Base-by-base conservation (phyloP, 2,329 filamentous ascomycete species). In the Amphichorda felina region DNA sequence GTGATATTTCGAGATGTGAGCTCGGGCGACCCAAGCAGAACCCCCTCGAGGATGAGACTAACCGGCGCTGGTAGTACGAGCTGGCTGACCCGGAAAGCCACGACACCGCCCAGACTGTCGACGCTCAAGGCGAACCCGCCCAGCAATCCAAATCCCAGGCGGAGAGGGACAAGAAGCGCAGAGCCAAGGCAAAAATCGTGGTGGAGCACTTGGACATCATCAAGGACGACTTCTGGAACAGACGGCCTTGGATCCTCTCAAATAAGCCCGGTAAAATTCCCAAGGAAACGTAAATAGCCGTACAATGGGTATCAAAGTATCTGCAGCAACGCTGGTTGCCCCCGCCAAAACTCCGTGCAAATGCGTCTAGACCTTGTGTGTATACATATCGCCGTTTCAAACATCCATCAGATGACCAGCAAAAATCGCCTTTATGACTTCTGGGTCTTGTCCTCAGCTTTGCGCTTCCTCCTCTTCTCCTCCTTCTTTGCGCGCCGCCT, bases 191-290 rank as follows among this genome's bases (percentile, higher is more conserved):
- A 1, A 71, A 71, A 35, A 78, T 98, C 31, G 73, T 84, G 25
- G 69, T 93, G 26, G 79, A 88, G 51, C 87, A 96, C 63, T 61
- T 91, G 40, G 91, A 98, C 60, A 83, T 98, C 48, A 96, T 98
- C 59, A 87, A 82, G 48, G 85, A 96, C 56, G 82, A 85, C 4
- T 98, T 98, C 53, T 98, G 91, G 91, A 71, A 85, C 43, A 71
- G 70, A 48, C 70, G 88, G 51, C 87, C 88, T 2, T 96, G 88
- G 85, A 67, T 91, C 38, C 53, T 88, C 36, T 83, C 79, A 2
- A 80, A 81, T 43, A 82, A 76, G 55, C 79, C 80, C 5, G 81
- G 81, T 16, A 80, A 73, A 49, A 64, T 79, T 46, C 77, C 77
- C n/a, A 76, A 75, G 50, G 69, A 75, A 52, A 62, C 60, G 36